A percentile compares a stretch with the other conserved stretches of the same genome.
Conservation (phyloP, 345 rosid genomes). For the Orychophragmus violaceus region DNA sequence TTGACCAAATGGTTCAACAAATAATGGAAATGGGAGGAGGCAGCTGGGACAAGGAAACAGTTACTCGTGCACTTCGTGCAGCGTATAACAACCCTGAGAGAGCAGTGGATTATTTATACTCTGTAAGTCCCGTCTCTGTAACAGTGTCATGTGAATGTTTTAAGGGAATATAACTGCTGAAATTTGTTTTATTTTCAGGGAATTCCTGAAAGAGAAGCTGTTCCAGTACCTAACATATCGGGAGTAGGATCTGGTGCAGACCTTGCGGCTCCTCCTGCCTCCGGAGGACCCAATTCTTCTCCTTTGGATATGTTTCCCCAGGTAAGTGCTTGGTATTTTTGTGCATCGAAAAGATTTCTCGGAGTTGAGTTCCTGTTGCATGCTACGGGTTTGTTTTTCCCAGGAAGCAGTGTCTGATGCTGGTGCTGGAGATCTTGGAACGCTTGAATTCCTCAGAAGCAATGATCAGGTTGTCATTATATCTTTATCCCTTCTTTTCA, state of each 20-base stretch:
- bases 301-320: conserved; percentile 94
- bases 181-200: conserved; percentile 49
- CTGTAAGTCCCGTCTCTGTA: conserved; percentile 42
- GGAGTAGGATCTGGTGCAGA: conserved; percentile 50
- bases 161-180: conserved; percentile 7
- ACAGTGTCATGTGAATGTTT: background rate
- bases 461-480: conserved; percentile 62
- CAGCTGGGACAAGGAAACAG: conserved; percentile 92
- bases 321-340: conserved; percentile 34
- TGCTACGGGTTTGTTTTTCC: background rate
- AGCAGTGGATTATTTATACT: conserved; percentile 91
- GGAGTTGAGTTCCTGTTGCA: conserved; percentile 10
- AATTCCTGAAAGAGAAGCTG: conserved; percentile 67
- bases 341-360: background rate
- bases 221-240: conserved; percentile 46
- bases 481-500: background rate
- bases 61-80: conserved; percentile 90
- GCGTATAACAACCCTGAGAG: conserved; percentile 97
- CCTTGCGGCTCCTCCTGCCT: conserved; percentile 28
- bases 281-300: conserved; percentile 78
- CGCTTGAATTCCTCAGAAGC: conserved; percentile 85
- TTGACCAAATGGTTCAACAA: conserved; percentile 75
- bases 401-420: conserved; percentile 69
- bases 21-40: conserved; percentile 98
- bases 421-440: conserved; percentile 58